A percentile compares a stretch with the other conserved stretches of the same genome.
These are phyloP conservation scores for Apiospora saccharicola DNA, from an alignment of 2,329 filamentous ascomycete genomes.

Conservation along the genomic window DNA sequence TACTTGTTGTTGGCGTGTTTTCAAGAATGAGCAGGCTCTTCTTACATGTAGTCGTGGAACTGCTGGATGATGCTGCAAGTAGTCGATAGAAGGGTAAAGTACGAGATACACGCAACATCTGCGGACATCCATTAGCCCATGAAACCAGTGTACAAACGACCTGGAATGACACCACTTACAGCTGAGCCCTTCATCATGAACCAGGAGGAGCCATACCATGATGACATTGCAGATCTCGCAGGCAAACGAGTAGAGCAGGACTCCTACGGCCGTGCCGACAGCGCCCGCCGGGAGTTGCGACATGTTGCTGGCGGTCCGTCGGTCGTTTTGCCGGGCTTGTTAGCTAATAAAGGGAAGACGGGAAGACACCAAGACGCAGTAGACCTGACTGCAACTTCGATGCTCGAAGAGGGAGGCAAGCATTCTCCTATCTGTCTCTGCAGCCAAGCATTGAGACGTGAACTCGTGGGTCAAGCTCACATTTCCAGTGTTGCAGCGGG, in stretches of 20 bases:
- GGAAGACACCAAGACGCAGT: not conserved
- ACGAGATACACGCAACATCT: slow-evolving; percentile 34
- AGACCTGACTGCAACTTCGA: not conserved
- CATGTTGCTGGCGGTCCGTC: slow-evolving; percentile 4
- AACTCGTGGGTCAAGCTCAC: not conserved
- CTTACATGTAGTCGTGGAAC: slow-evolving; percentile 32
- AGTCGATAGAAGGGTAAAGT: slow-evolving; percentile 31
- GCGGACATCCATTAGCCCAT: not conserved
- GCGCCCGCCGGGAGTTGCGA: slow-evolving; percentile 30
- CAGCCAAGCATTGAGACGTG: not conserved
- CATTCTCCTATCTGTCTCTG: not conserved
- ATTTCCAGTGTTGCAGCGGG: not conserved
- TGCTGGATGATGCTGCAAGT: slow-evolving; percentile 33
- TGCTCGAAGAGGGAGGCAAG: not conserved
- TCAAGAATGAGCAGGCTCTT: not conserved
- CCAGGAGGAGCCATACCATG: slow-evolving; percentile 33
- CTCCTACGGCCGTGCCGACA: slow-evolving; percentile 28
- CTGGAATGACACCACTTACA: slow-evolving; percentile 27
- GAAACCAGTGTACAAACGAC: no score
- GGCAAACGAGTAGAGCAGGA: slow-evolving; percentile 30
- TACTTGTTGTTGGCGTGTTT: not conserved
- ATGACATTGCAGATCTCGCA: slow-evolving; percentile 27
- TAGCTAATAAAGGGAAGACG: not conserved
- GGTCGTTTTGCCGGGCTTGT: not conserved
- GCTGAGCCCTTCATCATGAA: slow-evolving; percentile 32